Conservation (phyloP, 306 rosid genomes). For the Malus fusca region DNA sequence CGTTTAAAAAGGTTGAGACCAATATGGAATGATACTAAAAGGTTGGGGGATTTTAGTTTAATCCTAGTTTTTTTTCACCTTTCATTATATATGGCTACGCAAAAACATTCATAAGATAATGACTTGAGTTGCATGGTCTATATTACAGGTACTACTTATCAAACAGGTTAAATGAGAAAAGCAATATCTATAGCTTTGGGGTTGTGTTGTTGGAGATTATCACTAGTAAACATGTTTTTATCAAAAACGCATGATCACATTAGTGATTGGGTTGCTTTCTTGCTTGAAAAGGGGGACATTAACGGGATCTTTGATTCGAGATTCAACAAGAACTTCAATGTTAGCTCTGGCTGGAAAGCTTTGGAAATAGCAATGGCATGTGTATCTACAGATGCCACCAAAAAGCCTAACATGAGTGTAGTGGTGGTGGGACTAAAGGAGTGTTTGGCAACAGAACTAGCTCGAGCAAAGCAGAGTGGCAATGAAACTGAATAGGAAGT, state of each 20-base stretch:
- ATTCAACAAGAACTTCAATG: slow-evolving; percentile 6
- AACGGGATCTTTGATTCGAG: slow-evolving; percentile 12
- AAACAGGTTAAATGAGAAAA: slow-evolving; percentile 22
- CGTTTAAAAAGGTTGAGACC: no score
- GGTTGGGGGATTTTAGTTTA: no score
- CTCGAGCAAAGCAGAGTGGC: not conserved
- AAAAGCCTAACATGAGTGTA: slow-evolving; percentile 20
- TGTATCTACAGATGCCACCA: not conserved
- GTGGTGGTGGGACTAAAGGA: slow-evolving; percentile 11
- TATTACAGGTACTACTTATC: slow-evolving; percentile 12
- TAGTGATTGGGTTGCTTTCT: slow-evolving; percentile 14
- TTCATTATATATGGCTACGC: no score
- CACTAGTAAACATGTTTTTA: slow-evolving; percentile 1
- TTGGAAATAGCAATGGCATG: slow-evolving; percentile 25
- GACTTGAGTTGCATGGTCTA: not conserved
- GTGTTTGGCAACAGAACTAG: slow-evolving; percentile 16
- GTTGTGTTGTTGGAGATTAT: slow-evolving; percentile 16
- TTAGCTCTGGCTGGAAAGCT: slow-evolving; percentile 25
- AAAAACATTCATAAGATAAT: not conserved
- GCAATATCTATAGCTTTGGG: slow-evolving; percentile 28
- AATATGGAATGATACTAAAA: no score
- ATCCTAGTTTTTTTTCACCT: no score
- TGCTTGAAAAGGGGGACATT: slow-evolving; percentile 8
- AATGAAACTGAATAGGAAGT: not conserved
- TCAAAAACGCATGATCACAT: not conserved